Conservation (phyloP, 2,329 filamentous ascomycete genomes). For the Daldinia eschscholtzii region DNA sequence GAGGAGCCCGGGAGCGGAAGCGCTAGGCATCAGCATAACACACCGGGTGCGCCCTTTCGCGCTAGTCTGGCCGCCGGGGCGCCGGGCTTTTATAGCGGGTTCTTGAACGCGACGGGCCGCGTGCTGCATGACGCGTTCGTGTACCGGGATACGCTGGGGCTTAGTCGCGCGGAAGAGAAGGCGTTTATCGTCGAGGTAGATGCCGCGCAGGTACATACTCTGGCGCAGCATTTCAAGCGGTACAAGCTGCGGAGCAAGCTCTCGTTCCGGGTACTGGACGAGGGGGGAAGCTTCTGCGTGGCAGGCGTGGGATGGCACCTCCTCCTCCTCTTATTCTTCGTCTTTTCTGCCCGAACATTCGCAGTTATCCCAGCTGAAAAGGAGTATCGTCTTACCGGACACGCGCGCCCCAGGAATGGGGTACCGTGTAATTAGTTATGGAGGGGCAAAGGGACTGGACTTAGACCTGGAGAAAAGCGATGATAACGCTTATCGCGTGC, state of each 20-base stretch:
- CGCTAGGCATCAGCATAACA: conserved; percentile 30
- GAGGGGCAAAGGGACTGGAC: conserved; percentile 36
- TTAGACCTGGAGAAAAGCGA: conserved; percentile 61
- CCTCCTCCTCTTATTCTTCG: not conserved
- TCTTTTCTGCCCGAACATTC: not conserved
- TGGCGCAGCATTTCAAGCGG: conserved; percentile 81
- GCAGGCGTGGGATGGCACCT: conserved; percentile 76
- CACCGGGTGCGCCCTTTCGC: conserved; percentile 3
- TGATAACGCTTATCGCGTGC: conserved; percentile 76
- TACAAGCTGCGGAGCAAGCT: conserved; percentile 90
- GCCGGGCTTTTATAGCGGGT: conserved; percentile 79
- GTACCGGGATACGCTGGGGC: conserved; percentile 70
- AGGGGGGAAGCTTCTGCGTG: conserved; percentile 76
- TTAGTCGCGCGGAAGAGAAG: conserved; percentile 45
- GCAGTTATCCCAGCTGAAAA: conserved; percentile 7
- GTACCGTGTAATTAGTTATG: conserved; percentile 58
- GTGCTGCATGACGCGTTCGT: conserved; percentile 92
- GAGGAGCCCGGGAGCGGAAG: conserved; percentile 52
- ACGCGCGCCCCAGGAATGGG: conserved; percentile 68
- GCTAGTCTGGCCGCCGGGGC: not conserved
- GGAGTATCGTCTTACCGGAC: conserved; percentile 61
- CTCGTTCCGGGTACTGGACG: conserved; percentile 72
- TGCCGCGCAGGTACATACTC: conserved; percentile 68
- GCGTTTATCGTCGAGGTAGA: conserved; percentile 88
- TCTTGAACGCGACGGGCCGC: conserved; percentile 86